Evolutionary conservation across 805 yeast genomes (phyloP).

Genomic region (Priceomyces carsonii): DNA sequence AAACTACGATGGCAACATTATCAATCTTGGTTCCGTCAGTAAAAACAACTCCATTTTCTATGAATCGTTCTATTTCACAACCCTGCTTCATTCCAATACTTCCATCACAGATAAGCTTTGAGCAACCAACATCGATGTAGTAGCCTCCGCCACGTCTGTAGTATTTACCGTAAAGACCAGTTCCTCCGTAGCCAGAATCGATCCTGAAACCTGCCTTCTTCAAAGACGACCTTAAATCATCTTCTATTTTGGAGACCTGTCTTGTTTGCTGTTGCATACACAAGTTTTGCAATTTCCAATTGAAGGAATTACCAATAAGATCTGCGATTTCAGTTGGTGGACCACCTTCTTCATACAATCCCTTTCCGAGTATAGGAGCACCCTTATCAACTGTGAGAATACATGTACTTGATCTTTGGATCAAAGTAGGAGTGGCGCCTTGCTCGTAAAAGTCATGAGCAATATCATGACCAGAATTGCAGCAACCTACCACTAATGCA

Average conservation of each 20-base stretch:
- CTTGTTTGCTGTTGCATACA: slow-evolving; percentile 39
- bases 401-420: slow-evolving; percentile 48
- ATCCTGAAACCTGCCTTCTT: slow-evolving; percentile 37
- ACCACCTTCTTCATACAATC: slow-evolving; percentile 38
- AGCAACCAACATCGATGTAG: slow-evolving; percentile 48
- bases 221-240: slow-evolving; percentile 30
- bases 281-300: slow-evolving; percentile 33
- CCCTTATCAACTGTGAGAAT: slow-evolving; percentile 39
- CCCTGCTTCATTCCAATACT: slow-evolving; percentile 39
- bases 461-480: slow-evolving; percentile 49
- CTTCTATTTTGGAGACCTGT: slow-evolving; percentile 30
- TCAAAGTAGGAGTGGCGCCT: slow-evolving; percentile 44
- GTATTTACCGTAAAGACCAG: slow-evolving; percentile 43
- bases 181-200: slow-evolving; percentile 44
- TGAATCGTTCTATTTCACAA: slow-evolving; percentile 29
- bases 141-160: slow-evolving; percentile 47
- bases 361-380: slow-evolving; percentile 26
- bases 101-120: slow-evolving; percentile 38
- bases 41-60: slow-evolving; percentile 38
- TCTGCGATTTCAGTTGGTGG: slow-evolving; percentile 41
- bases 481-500: slow-evolving; percentile 46
- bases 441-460: slow-evolving; percentile 47
- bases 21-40: slow-evolving; percentile 37
- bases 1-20: slow-evolving; percentile 38
- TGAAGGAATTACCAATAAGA: slow-evolving; percentile 32